Base-by-base conservation (phyloP, 768 basidiomycete species). In the Lyophyllum shimeji region DNA sequence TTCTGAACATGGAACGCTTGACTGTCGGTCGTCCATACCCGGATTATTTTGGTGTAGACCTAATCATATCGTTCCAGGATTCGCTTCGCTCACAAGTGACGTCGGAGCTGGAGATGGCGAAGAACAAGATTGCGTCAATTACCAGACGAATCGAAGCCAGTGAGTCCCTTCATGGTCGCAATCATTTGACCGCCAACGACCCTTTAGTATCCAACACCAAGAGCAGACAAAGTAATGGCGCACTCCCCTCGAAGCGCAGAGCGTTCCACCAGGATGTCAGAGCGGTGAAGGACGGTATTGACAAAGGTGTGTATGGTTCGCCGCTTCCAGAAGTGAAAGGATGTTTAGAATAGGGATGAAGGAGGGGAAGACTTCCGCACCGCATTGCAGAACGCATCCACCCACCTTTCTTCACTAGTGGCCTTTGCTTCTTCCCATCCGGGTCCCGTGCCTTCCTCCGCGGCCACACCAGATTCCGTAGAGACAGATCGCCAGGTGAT, bases 51-150 rank as follows among this genome's bases (percentile, higher is more conserved):
- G 9, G 9, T 47, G 12, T 6, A 12, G 12, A 12, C 18, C 44
- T 50, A 6, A 60, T n/a, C 29, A 29, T 9, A 4, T 34, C 29
- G 11, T 42, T 17, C 29, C 44, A 89, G 83, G 86, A 83, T 54
- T 73, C 74, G n/a, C 80, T 93, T 61, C 82, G 90, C 33, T 68
- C 74, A 18, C 81, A 89, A 73, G 89, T 95, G 23, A 82, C 90
- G 68, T 80, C 82, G 0, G 92, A 95, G 68, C 75, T 97, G 23
- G 82, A 84, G 40, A 85, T 83, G 67, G 90, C 93, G 1, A 83
- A 82, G 53, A 78, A 72, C 53, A 90, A 86, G 71, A 95, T 96
- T 25, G 80, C 80, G 25, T 69, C 77, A 15, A 82, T 98, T 27
- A 80, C 75, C 31, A 82, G 78, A 65, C 77, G 71, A 29, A 82